These are phyloP conservation scores for Hericium alpestre DNA, from an alignment of 768 basidiomycete species.

Conservation along the genomic window DNA sequence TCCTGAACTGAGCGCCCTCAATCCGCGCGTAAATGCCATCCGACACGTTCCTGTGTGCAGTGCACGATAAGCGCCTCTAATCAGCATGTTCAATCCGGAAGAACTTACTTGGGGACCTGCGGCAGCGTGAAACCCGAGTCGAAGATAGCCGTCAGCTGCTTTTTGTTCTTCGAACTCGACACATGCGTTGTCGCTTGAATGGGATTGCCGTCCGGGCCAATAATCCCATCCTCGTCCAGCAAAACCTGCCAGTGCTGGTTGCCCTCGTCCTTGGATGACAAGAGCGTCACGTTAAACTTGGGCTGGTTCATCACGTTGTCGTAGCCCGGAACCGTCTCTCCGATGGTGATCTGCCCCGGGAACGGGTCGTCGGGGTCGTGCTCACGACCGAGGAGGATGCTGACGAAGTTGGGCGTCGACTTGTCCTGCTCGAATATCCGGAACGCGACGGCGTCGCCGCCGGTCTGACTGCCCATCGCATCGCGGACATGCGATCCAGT, in stretches of 20 bases:
- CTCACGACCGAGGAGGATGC: constrained; percentile 52
- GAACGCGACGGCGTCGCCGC: constrained; percentile 44
- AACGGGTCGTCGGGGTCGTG: constrained; percentile 40
- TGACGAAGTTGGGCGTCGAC: constrained; percentile 49
- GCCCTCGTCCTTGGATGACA: constrained; percentile 21
- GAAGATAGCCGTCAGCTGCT: constrained; percentile 48
- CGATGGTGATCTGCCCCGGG: constrained; percentile 54
- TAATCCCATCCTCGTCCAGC: constrained; percentile 50
- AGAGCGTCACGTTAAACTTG: constrained; percentile 35
- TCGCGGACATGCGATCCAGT: constrained; percentile 38
- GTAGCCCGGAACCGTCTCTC: constrained; percentile 43
- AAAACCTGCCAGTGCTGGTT: constrained; percentile 59
- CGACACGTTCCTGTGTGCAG: constrained; percentile 31
- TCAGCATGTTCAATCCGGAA: constrained; percentile 4
- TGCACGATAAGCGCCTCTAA: background rate
- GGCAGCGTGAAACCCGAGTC: constrained; percentile 65
- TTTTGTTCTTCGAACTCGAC: constrained; percentile 25
- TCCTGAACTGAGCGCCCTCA: constrained; percentile 38
- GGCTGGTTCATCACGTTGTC: constrained; percentile 39
- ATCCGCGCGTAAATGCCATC: constrained; percentile 52
- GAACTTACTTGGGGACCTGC: constrained; percentile 44
- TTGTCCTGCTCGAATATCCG: constrained; percentile 53
- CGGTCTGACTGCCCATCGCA: constrained; percentile 25
- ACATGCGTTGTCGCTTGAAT: constrained; percentile 39
- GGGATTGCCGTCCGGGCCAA: constrained; percentile 47